Evolutionary conservation across 495 filamentous ascomycete genomes (phyloP), one percentile per base, ranked within the genome.

Genomic region (Pseudotulostoma volvatum): DNA sequence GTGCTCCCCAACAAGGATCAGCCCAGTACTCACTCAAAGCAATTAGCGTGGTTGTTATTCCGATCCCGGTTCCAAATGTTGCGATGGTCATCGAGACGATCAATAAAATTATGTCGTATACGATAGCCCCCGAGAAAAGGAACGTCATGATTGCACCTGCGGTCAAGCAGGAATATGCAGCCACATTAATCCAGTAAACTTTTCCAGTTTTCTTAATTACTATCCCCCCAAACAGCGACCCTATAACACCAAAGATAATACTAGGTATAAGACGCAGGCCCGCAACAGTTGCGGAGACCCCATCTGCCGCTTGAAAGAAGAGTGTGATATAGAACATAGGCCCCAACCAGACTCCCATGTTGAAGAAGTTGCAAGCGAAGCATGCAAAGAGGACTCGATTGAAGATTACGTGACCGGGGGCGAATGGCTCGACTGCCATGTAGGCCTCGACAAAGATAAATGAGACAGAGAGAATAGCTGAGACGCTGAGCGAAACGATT

Each of bases 291-390:
- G 84, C 60, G 0, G 78, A 78, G 31, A 73, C 52, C 7, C 83
- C 84, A 23, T 75, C 71, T n/a, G n/a, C n/a, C 16, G 85, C 71
- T 51, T 92, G 82, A 47, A 88, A 80, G 53, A 81, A 90, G 2
- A 95, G 66, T 0, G 87, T 86, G 2, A 77, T 60, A 47, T 88
- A 93, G 54, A 84, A 92, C 13, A 81, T 55, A 28, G 71, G 53
- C 28, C 71, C 70, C 31, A 60, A 69, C 7, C 60, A 48, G 1
- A 55, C 36, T 70, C 74, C 74, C 3, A 63, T 66, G 16, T 52
- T 56, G 37, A 90, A 73, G 65, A 84, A 76, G 46, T 88, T 87
- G 77, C 77, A 30, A 88, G 54, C 47, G 86, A 93, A 3, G 80
- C 76, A 2, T 76, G 66, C 23, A 73, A 51, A 3, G 93, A 74